Conservation (phyloP, 2,329 filamentous ascomycete species). For the Cylindrodendrum hubeiense region DNA sequence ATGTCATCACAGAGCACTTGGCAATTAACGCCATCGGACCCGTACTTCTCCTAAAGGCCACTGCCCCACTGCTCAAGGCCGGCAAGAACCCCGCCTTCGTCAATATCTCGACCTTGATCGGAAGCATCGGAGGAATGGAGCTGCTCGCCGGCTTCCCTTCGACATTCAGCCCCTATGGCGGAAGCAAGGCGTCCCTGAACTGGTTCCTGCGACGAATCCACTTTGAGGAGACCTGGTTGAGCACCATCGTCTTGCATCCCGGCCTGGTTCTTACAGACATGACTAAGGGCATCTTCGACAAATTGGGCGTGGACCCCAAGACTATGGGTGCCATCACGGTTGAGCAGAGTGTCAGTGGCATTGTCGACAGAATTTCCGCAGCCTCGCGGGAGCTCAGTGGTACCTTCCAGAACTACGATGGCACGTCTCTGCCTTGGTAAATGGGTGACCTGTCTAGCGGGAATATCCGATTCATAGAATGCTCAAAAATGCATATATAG, state of each 20-base stretch:
- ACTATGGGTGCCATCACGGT: neutral
- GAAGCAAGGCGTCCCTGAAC: slow-evolving; percentile 35
- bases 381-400: neutral
- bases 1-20: slow-evolving; percentile 9
- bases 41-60: slow-evolving; percentile 14
- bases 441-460: neutral
- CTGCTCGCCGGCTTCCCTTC: neutral
- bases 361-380: neutral
- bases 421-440: slow-evolving; percentile 8
- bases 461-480: neutral
- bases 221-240: slow-evolving; percentile 44
- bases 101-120: slow-evolving; percentile 6
- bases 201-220: slow-evolving; percentile 31
- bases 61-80: slow-evolving; percentile 9
- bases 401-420: slow-evolving; percentile 4
- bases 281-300: neutral
- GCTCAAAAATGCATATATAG: too few relatives aligned
- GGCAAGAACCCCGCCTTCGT: slow-evolving; percentile 17
- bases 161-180: neutral
- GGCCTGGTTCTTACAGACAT: slow-evolving; percentile 25
- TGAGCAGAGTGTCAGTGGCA: neutral
- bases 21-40: slow-evolving; percentile 7
- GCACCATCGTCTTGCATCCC: slow-evolving; percentile 24
- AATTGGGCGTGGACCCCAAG: neutral
- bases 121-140: slow-evolving; percentile 4